Evolutionary conservation across 2,329 filamentous ascomycete species (phyloP).

Genomic region (Parastagonospora nodorum): DNA sequence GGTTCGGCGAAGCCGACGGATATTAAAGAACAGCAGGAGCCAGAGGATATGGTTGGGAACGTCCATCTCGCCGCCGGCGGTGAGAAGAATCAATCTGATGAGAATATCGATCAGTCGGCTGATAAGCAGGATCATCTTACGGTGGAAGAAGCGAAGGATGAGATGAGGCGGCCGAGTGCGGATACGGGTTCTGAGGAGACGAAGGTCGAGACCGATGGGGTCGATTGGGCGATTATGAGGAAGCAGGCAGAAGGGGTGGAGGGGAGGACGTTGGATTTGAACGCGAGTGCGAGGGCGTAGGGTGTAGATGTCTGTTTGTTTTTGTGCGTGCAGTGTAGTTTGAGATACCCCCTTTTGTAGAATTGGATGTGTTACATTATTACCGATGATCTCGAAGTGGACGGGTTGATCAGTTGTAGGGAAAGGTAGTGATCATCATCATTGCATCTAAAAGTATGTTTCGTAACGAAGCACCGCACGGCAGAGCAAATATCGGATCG

Average conservation of each 20-base stretch:
- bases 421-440: no score
- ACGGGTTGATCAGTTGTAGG: no score
- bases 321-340: no score
- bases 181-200: background rate
- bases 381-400: no score
- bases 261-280: background rate
- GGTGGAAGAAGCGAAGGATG: background rate
- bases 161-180: background rate
- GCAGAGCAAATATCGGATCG: no score
- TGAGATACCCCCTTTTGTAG: no score
- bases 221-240: slow-evolving; percentile 3
- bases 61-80: slow-evolving; percentile 1
- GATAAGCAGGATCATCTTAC: background rate
- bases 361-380: no score
- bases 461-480: no score
- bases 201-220: slow-evolving; percentile 2
- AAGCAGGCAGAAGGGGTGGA: slow-evolving; percentile 3
- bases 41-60: slow-evolving; percentile 5
- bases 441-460: no score
- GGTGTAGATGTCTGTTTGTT: no score
- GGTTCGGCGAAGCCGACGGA: background rate
- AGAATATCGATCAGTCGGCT: background rate
- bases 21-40: slow-evolving; percentile 8
- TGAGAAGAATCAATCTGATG: background rate
- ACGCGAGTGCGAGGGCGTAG: no score